phyloP scores from a whole-genome alignment of 768 basidiomycete genomes.

The Kondoa subrosea region DNA sequence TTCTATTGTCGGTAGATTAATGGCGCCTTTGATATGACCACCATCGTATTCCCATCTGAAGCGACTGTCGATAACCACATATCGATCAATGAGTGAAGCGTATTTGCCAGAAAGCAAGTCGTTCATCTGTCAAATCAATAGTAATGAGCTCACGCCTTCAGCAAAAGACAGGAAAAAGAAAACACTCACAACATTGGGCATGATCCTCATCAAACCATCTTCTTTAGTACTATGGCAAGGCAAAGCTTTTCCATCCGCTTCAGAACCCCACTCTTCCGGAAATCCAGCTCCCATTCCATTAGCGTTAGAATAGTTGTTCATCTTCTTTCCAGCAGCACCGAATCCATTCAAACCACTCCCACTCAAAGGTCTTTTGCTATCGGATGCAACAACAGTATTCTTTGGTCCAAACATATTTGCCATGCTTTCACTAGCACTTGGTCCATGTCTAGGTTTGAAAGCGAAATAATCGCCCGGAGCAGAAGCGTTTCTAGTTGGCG shows the following conservation, averaged over 20 bases:
- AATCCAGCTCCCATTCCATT: not conserved
- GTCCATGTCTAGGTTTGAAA: not conserved
- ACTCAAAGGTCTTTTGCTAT: not conserved
- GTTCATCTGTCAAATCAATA: conserved; percentile 44
- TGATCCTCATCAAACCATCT: conserved; percentile 87
- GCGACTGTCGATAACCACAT: conserved; percentile 80
- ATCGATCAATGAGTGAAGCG: conserved; percentile 47
- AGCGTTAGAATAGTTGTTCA: too few species aligned
- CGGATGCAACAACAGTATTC: not conserved
- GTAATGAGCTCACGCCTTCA: conserved; percentile 17
- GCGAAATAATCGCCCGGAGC: not conserved
- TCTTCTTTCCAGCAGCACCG: too few species aligned
- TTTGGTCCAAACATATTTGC: not conserved
- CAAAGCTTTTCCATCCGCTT: conserved; percentile 76
- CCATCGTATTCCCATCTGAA: conserved; percentile 93
- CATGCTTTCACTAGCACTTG: not conserved
- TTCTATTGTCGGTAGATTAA: conserved; percentile 70
- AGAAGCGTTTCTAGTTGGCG: not conserved
- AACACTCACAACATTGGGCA: conserved; percentile 51
- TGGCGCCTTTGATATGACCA: conserved; percentile 77
- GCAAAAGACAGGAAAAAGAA: conserved; percentile 8
- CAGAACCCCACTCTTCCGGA: conserved; percentile 29
- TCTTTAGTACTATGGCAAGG: conserved; percentile 87
- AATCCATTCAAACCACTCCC: not conserved
- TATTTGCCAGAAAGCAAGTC: conserved; percentile 59